Evolutionary conservation across 306 rosid species (phyloP), one percentile per base, ranked within the genome.

Genomic region (Cucurbita ficifolia): DNA sequence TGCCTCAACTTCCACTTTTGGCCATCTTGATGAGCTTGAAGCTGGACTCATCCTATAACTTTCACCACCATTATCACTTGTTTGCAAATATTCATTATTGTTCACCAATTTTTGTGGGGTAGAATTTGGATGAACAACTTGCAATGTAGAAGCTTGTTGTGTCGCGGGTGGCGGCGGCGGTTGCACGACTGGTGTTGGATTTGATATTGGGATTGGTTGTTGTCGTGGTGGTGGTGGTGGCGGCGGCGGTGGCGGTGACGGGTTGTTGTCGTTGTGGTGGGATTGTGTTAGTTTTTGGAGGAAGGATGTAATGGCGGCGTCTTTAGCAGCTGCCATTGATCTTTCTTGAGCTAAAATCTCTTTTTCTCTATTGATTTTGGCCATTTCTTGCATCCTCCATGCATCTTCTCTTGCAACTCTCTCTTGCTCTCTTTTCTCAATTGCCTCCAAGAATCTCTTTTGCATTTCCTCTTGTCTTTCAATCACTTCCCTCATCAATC

Each of bases 401-500:
- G 90, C 80, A 6, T 91, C 92, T 76, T 86, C 91, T 43, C 83
- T 79, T 6, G 63, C 85, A 57, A 80, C 80, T n/a, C 92, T 81
- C 22, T 89, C 87, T 8, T 76, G 75, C 21, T 94, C 99, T 2
- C 87, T 70, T 7, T 83, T 90, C 10, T 83, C 91, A 3, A 94
- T 81, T 49, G 95, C 82, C 35, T 91, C 96, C 56, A 91, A 59
- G 81, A 94, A 91, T 52, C 54, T 84, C 80, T 77, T 77, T 19
- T 94, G 99, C 87, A 90, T 83, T 22, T 84, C 89, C 81, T 89
- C 99, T 76, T 94, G 99, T 77, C 86, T 94, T 9, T 79, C 76
- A 16, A 94, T 33, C 16, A 94, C 97, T 38, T 84, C 83, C 72
- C 82, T 84, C 4, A 89, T 88, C 6, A 94, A 49, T 68, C 77